These are phyloP conservation scores for Ettlia oleoabundans DNA, from an alignment of 139 green algal genomes.

Conservation along the genomic window DNA sequence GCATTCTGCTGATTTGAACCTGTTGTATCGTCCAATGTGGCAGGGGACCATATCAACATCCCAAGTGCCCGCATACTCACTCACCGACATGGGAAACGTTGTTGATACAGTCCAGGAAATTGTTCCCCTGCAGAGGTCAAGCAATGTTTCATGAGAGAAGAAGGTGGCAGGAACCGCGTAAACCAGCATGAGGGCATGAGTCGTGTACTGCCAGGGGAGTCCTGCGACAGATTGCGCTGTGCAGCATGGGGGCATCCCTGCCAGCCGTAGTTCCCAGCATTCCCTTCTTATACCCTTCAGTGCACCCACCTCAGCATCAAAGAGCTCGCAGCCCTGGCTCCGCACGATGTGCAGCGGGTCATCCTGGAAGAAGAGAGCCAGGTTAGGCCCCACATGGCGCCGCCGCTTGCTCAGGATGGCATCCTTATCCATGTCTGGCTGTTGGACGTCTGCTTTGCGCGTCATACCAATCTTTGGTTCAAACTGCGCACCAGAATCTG, in stretches of 20 bases:
- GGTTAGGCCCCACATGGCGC: slow-evolving; percentile 43
- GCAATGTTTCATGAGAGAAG: background rate
- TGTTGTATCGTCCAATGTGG: too few relatives aligned
- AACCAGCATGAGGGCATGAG: too few relatives aligned
- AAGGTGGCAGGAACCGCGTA: too few relatives aligned
- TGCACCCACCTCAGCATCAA: slow-evolving; percentile 47
- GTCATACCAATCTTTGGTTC: too few relatives aligned
- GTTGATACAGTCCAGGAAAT: slow-evolving; percentile 92
- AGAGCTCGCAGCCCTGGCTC: slow-evolving; percentile 62
- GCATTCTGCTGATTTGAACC: too few relatives aligned
- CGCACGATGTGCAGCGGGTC: slow-evolving; percentile 67
- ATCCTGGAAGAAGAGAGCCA: slow-evolving; percentile 50
- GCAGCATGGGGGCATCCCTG: too few relatives aligned
- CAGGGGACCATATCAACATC: background rate
- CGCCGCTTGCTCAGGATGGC: slow-evolving; percentile 35
- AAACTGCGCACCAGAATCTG: background rate
- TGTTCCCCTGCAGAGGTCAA: background rate
- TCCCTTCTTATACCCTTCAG: too few relatives aligned
- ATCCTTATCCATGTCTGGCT: background rate
- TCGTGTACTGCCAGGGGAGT: too few relatives aligned
- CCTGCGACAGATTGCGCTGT: too few relatives aligned
- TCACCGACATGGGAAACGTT: slow-evolving; percentile 83
- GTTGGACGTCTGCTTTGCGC: too few relatives aligned
- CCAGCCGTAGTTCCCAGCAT: too few relatives aligned
- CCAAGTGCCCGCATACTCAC: background rate